These are phyloP conservation scores for Russula griseocarnosa DNA, from an alignment of 768 basidiomycete genomes.

Conservation along the genomic window DNA sequence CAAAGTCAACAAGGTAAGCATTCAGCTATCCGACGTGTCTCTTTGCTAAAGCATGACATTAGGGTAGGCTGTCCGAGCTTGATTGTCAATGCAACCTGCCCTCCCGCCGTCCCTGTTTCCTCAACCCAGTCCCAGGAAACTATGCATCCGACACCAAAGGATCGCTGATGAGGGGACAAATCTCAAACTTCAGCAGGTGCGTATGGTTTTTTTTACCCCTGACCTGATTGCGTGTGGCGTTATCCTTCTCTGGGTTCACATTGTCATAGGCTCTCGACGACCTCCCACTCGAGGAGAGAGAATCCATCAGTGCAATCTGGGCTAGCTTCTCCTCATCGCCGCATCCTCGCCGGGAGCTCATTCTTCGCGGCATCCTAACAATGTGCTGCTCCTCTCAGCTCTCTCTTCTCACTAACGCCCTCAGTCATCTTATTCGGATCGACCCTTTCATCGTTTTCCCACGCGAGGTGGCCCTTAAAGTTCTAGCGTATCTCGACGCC, in stretches of 20 bases:
- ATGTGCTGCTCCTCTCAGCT: constrained; percentile 99
- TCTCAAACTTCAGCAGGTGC: constrained; percentile 83
- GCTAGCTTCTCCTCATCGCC: constrained; percentile 94
- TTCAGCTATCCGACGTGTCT: too few relatives aligned
- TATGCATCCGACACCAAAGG: constrained; percentile 90
- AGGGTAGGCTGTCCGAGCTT: too few relatives aligned
- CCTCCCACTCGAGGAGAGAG: constrained; percentile 78
- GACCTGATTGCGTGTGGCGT: constrained; percentile 13
- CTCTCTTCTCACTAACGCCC: constrained; percentile 90
- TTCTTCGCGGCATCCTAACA: constrained; percentile 93
- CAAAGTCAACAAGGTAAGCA: not conserved
- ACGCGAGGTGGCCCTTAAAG: constrained; percentile 80
- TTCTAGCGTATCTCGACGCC: constrained; percentile 87
- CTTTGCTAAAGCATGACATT: too few relatives aligned
- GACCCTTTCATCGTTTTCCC: constrained; percentile 92
- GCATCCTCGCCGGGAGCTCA: constrained; percentile 85
- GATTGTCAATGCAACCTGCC: too few relatives aligned
- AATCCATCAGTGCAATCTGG: constrained; percentile 90
- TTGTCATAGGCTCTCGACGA: constrained; percentile 76
- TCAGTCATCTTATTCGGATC: constrained; percentile 88
- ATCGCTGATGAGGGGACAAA: constrained; percentile 97
- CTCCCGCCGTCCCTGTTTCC: constrained; percentile 12
- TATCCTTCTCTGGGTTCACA: not conserved
- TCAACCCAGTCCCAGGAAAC: constrained; percentile 55
- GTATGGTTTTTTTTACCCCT: not conserved